These are phyloP conservation scores for Penstemon newberryi DNA, from an alignment of 257 asterid genomes.

Conservation along the genomic window DNA sequence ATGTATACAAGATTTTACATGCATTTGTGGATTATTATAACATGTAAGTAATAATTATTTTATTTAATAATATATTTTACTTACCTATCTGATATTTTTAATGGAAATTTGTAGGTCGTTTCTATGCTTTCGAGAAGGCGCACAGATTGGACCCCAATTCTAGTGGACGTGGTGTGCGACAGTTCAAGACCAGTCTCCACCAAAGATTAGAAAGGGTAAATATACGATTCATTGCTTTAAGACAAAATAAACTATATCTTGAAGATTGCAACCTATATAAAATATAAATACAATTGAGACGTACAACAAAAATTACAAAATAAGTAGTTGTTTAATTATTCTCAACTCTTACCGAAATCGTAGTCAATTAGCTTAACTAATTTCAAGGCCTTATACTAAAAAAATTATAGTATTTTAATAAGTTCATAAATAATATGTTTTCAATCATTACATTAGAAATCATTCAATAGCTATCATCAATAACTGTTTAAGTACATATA, in stretches of 20 bases:
- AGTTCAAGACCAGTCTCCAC: slow-evolving; percentile 89
- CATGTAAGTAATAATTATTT: background rate
- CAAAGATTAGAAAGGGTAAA: slow-evolving; percentile 87
- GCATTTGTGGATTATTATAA: background rate
- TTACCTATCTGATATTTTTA: background rate
- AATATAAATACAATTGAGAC: too few species aligned
- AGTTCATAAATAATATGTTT: too few species aligned
- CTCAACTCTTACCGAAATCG: too few species aligned
- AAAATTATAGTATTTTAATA: too few species aligned
- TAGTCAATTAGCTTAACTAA: too few species aligned
- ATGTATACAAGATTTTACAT: background rate
- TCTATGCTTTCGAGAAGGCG: slow-evolving; percentile 98
- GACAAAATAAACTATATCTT: background rate
- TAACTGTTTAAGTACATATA: too few species aligned
- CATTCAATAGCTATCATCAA: too few species aligned
- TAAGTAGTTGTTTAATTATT: too few species aligned
- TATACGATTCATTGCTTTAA: background rate
- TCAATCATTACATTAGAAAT: too few species aligned
- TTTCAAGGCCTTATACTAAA: too few species aligned
- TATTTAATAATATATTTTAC: background rate
- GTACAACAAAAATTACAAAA: too few species aligned
- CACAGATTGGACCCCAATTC: slow-evolving; percentile 87
- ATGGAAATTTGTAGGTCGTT: slow-evolving; percentile 56
- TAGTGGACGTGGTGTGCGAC: slow-evolving; percentile 97
- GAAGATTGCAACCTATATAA: too few species aligned